These are phyloP conservation scores for Mycena alexandri DNA, from an alignment of 768 basidiomycete genomes.

Conservation along the genomic window DNA sequence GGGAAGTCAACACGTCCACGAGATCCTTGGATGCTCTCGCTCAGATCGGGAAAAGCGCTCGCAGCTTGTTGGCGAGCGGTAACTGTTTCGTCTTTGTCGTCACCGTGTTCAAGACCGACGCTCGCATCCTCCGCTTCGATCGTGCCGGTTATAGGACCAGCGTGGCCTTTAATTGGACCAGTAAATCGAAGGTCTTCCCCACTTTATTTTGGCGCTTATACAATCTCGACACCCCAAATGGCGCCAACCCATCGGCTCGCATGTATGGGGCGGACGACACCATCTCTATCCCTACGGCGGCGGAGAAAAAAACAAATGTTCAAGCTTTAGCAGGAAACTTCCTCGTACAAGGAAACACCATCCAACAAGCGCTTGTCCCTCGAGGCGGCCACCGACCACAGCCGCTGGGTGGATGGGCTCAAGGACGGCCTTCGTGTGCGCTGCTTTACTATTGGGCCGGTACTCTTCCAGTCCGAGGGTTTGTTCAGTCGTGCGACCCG, in stretches of 20 bases:
- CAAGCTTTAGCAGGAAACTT: background rate
- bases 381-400: background rate
- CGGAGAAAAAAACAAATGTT: conserved; percentile 2
- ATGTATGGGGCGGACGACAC: conserved; percentile 23
- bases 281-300: conserved; percentile 4
- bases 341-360: background rate
- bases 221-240: background rate
- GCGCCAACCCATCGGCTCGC: background rate
- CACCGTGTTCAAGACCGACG: background rate
- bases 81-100: conserved; percentile 8
- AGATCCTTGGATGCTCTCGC: background rate
- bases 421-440: background rate
- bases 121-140: conserved; percentile 20
- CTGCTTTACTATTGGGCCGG: conserved; percentile 20
- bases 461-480: conserved; percentile 7
- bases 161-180: no score
- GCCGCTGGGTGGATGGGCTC: background rate
- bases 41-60: conserved; percentile 7
- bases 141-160: conserved; percentile 10
- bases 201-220: conserved; percentile 19
- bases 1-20: background rate
- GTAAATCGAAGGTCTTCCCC: background rate
- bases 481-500: conserved; percentile 27
- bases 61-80: conserved; percentile 3
- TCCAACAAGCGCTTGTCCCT: background rate